Evolutionary conservation across 352 stramenopile species (phyloP), one percentile per base, ranked within the genome.

Genomic region (Globisporangium emineosum): DNA sequence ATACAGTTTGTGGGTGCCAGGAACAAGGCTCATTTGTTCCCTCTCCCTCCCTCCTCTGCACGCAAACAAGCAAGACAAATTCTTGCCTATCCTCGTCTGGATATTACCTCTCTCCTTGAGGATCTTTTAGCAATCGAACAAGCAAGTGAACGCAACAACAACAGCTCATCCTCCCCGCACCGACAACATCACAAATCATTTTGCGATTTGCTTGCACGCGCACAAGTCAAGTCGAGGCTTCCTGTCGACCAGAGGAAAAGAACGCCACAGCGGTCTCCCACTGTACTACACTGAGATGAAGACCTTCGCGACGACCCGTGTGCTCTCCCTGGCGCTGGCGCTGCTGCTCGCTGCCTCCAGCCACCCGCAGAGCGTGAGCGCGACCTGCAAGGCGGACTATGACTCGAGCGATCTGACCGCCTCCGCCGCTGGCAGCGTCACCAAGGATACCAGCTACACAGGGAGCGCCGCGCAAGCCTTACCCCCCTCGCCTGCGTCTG

Each of bases 111-210:
- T 17, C 37, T 43, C 37, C 19, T 17, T 45, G 40, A 0, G 40
- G 29, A 57, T 19, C 51, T 25, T 23, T 25, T 53, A 7, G 8
- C 27, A 32, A 37, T 56, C 32, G 50, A 57, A 13, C 27, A 5
- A 17, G 21, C 40, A 21, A 56, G 29, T 32, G 5, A 33, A 21
- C 50, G 13, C 40, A 32, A 8, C 49, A 9, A 57, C 51, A 55
- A 37, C 35, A n/a, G n/a, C n/a, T n/a, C n/a, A n/a, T n/a, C n/a
- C n/a, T n/a, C n/a, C n/a, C n/a, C n/a, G n/a, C n/a, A n/a, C n/a
- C n/a, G n/a, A 8, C 49, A 9, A 57, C 51, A 55, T 25, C 35
- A 42, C 35, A 42, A 42, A 42, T 45, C 40, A 45, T 45, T 45
- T 21, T 45, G 40, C 40, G 17, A 45, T 45, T 45, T 19, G 21